A percentile compares a stretch with the other conserved stretches of the same genome.
Evolutionary conservation across 2,329 filamentous ascomycete genomes (phyloP).

Genomic region (Fusarium sororula): DNA sequence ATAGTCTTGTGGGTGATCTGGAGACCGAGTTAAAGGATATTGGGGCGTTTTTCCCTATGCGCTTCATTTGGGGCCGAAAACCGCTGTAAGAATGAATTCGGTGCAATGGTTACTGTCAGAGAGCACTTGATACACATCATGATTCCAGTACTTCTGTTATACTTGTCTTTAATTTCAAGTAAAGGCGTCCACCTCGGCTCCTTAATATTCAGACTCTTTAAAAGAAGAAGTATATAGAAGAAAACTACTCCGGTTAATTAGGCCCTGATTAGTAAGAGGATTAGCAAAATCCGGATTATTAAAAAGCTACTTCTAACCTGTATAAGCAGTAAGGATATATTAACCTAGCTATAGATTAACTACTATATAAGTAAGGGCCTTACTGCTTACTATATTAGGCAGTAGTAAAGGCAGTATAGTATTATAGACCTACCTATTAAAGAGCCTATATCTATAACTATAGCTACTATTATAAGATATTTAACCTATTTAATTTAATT

Average conservation of each 20-base stretch:
- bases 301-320: no score
- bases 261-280: no score
- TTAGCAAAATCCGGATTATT: no score
- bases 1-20: not conserved
- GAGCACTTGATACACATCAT: not conserved
- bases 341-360: no score
- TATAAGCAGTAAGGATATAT: no score
- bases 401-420: no score
- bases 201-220: rapidly evolving
- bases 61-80: slow-evolving; percentile 4
- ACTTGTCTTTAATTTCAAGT: rapidly evolving
- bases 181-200: rapidly evolving
- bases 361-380: no score
- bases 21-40: not conserved
- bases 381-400: no score
- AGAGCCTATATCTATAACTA: no score
- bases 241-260: rapidly evolving
- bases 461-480: no score
- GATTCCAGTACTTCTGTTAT: not conserved
- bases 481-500: no score
- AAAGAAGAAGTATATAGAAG: rapidly evolving
- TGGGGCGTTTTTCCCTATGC: slow-evolving; percentile 2
- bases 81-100: not conserved
- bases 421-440: no score
- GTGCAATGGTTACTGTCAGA: rapidly evolving